Evolutionary conservation across 2,329 filamentous ascomycete genomes (phyloP).

Genomic region (Aureobasidium sp.): DNA sequence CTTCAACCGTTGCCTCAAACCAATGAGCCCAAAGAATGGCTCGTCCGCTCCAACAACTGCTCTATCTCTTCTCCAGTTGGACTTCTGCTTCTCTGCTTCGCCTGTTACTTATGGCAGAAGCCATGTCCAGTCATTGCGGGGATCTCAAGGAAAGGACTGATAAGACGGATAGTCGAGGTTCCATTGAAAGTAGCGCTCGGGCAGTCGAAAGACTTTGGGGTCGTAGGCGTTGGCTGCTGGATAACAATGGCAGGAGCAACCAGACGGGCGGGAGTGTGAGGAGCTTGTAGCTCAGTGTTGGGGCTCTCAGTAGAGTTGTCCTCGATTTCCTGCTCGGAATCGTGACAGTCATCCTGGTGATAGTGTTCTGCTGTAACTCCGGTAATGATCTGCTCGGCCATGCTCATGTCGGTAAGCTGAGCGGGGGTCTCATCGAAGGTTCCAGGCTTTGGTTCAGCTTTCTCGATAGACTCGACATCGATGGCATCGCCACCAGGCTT

Average conservation of each 20-base stretch:
- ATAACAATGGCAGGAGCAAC: background rate
- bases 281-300: background rate
- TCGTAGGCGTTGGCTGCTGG: background rate
- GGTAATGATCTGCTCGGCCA: too few relatives aligned
- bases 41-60: too few relatives aligned
- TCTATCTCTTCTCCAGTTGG: too few relatives aligned
- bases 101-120: background rate
- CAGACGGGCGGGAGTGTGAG: background rate
- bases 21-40: too few relatives aligned
- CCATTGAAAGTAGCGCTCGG: background rate
- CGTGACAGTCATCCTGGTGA: too few relatives aligned
- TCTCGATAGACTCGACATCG: background rate
- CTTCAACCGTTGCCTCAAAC: too few relatives aligned
- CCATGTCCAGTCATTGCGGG: background rate
- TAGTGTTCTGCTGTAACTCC: too few relatives aligned
- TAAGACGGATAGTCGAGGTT: background rate
- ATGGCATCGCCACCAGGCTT: background rate
- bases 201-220: background rate
- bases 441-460: too few relatives aligned
- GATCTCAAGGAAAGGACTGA: background rate
- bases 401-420: too few relatives aligned
- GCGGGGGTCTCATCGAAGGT: too few relatives aligned
- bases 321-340: background rate
- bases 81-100: too few relatives aligned
- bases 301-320: accelerated